Evolutionary conservation across 352 stramenopile genomes (phyloP).

Genomic region (Phytophthora capsici): DNA sequence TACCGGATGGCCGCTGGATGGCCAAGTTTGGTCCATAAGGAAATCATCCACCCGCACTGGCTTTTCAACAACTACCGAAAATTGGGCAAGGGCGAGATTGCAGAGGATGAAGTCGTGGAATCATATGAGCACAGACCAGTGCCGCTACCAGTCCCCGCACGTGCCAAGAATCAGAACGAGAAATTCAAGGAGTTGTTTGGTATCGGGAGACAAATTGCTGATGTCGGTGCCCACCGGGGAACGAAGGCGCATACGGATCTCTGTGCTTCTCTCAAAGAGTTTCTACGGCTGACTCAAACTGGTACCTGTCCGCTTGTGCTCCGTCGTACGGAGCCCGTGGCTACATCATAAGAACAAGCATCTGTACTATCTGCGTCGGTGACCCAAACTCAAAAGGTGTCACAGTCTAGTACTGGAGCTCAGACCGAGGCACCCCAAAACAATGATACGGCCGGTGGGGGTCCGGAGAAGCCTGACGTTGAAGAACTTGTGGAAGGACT

Average conservation of each 20-base stretch:
- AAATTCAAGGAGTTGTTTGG: constrained; percentile 5
- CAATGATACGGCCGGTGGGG: no score
- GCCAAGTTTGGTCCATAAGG: constrained; percentile 1
- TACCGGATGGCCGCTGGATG: constrained; percentile 3
- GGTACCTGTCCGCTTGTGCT: background rate
- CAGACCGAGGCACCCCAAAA: background rate
- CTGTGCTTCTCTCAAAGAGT: background rate
- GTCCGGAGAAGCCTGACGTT: no score
- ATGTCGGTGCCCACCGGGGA: constrained; percentile 1
- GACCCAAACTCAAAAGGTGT: background rate
- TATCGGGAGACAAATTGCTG: constrained; percentile 5
- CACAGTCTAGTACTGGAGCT: background rate
- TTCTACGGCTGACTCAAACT: background rate
- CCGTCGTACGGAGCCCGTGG: background rate
- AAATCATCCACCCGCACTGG: constrained; percentile 4
- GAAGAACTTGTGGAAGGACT: background rate
- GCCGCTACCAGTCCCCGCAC: no score
- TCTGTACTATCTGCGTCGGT: no score
- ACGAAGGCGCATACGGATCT: background rate
- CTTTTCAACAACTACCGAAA: constrained; percentile 9
- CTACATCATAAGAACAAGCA: no score
- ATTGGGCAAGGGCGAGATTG: background rate
- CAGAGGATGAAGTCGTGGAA: background rate
- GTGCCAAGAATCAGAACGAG: background rate
- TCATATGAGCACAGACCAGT: constrained; percentile 1